These are phyloP conservation scores for Saksenaea oblongispora DNA, from an alignment of 371 early-diverging fungal genomes.

Conservation along the genomic window DNA sequence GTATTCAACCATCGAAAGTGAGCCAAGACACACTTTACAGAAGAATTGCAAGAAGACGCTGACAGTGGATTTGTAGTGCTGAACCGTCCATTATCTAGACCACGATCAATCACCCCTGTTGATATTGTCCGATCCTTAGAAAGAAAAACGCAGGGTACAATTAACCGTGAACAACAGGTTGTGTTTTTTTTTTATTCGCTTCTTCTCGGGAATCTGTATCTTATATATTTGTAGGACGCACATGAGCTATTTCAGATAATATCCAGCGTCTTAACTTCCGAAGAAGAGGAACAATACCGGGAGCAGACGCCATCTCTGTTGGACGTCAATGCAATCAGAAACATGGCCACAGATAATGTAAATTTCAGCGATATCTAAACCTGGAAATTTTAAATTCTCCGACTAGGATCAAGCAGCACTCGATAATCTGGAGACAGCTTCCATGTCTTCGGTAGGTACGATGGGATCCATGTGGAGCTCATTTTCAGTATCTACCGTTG, in stretches of 20 bases:
- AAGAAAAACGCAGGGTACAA: slow-evolving; percentile 39
- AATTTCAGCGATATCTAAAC: slow-evolving; percentile 10
- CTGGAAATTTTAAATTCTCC: slow-evolving; percentile 1
- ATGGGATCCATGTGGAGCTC: slow-evolving; percentile 56
- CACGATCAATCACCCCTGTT: slow-evolving; percentile 39
- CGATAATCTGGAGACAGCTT: slow-evolving; percentile 49
- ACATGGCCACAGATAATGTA: slow-evolving; percentile 26
- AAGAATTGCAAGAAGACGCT: neutral
- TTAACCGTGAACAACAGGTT: slow-evolving; percentile 53
- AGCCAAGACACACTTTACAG: neutral
- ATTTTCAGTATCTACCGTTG: slow-evolving; percentile 51
- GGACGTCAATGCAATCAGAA: slow-evolving; percentile 35
- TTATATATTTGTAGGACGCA: slow-evolving; percentile 71
- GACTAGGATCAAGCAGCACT: slow-evolving; percentile 19
- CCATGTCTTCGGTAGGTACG: slow-evolving; percentile 49
- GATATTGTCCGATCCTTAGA: slow-evolving; percentile 46
- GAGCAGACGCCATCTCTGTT: slow-evolving; percentile 41
- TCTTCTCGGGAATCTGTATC: neutral
- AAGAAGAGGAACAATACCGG: slow-evolving; percentile 57
- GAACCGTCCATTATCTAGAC: slow-evolving; percentile 43
- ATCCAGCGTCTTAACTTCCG: slow-evolving; percentile 75
- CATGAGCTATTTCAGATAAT: slow-evolving; percentile 93
- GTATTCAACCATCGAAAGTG: slow-evolving; percentile 54
- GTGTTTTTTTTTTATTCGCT: neutral
- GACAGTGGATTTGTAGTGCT: slow-evolving; percentile 23